Evolutionary conservation across 2,329 filamentous ascomycete species (phyloP), one percentile per base, ranked within the genome.

Genomic region (Penicillium sumatraense): DNA sequence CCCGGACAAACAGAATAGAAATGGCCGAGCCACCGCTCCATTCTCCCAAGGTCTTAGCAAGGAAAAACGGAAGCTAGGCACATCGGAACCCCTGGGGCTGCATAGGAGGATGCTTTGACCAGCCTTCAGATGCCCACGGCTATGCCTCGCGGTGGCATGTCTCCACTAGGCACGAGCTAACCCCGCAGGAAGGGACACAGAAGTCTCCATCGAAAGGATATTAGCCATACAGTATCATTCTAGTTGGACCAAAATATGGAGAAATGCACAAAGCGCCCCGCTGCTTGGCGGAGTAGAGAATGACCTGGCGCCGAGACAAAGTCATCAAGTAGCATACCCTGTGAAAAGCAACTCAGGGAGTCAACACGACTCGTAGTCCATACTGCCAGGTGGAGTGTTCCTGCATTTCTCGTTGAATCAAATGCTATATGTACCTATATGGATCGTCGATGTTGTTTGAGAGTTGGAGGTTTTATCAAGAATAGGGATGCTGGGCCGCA

Each of bases 171-270:
- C 60, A 42, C 35, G 24, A 21, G 16, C 35, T 29, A 56, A 57
- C 56, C 59, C 60, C 54, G 58, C 59, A 60, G 47, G 44, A 47
- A 59, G 49, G 48, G 49, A 35, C 36, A 60, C n/a, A 38, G 16
- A n/a, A 14, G 21, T 23, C 35, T 51, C 29, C 40, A 42, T 53
- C 35, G 35, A 27, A n/a, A 40, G 40, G 33, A 26, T 21, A 36
- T n/a, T 10, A 49, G 45, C 11, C 33, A 48, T 41, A 33, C 35
- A 38, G 47, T 33, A 29, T 42, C 41, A 29, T 35, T 27, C 26
- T 46, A 23, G 41, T 42, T 41, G 57, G 45, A 18, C 52, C 9
- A 44, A 49, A 31, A 44, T 50, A 58, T 46, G 45, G 33, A 47
- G 27, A 8, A 44, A 45, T 14, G 44, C n/a, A 21, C 41, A 29